A percentile compares a stretch with the other conserved stretches of the same genome.
Evolutionary conservation across 1,284 basidiomycete species (phyloP).

Genomic region (Moesziomyces antarcticus): DNA sequence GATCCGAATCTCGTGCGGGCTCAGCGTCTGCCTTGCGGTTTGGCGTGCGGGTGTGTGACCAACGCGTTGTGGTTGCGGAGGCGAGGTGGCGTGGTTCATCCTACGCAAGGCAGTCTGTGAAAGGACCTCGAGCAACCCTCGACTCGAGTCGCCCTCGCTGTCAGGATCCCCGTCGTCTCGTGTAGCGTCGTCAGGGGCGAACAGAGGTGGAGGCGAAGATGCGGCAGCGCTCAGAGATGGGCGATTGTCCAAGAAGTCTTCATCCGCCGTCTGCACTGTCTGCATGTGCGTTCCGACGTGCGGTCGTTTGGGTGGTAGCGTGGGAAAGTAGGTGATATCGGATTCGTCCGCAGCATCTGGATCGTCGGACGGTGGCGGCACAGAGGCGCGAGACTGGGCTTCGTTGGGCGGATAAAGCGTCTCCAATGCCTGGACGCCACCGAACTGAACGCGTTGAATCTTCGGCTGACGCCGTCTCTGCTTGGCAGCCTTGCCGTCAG

Average conservation of each 20-base stretch:
- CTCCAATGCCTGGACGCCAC: conserved; percentile 4
- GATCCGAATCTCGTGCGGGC: conserved; percentile 8
- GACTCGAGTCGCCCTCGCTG: conserved; percentile 6
- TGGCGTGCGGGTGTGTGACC: no score
- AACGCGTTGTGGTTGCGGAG: no score
- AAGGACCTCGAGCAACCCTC: conserved; percentile 29
- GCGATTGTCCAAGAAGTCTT: no score
- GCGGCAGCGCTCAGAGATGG: not conserved
- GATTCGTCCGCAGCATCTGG: conserved; percentile 22
- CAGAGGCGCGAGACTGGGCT: conserved; percentile 11
- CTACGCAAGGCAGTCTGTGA: conserved; percentile 33
- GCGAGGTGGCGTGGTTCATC: not conserved
- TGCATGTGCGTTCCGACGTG: no score
- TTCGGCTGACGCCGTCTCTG: conserved; percentile 11
- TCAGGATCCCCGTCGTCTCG: not conserved
- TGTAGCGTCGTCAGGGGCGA: not conserved
- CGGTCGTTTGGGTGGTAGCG: conserved; percentile 13
- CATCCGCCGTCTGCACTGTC: no score
- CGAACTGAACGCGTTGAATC: conserved; percentile 29
- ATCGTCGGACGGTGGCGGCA: not conserved
- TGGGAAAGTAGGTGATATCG: conserved; percentile 42
- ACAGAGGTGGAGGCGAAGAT: not conserved
- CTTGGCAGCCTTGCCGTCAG: conserved; percentile 2
- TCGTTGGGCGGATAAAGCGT: conserved; percentile 21
- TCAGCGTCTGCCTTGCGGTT: not conserved